phyloP scores from a whole-genome alignment of 2,329 filamentous ascomycete species.

The Botryotinia narcissicola region DNA sequence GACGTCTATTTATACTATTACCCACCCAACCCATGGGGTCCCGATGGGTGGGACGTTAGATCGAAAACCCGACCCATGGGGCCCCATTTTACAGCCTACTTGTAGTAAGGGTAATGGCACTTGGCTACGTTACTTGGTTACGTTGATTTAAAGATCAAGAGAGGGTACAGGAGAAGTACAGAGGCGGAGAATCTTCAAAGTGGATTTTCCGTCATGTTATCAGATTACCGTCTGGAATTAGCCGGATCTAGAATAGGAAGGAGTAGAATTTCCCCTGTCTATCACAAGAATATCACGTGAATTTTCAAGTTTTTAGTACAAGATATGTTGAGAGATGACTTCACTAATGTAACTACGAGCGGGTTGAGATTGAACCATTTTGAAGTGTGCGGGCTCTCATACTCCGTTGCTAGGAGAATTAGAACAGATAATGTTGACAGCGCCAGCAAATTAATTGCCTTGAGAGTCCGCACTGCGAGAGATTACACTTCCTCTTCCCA shows the following conservation, averaged over 20 bases:
- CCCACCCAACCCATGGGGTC: too few relatives aligned
- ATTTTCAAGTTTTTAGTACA: background rate
- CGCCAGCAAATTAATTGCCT: background rate
- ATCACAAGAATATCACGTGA: slow-evolving; percentile 6
- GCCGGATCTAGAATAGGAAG: slow-evolving; percentile 9
- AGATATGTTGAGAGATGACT: background rate
- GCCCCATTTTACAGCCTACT: too few relatives aligned
- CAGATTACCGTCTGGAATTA: background rate
- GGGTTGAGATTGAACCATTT: background rate
- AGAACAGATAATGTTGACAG: background rate
- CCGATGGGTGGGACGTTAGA: too few relatives aligned
- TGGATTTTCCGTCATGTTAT: background rate
- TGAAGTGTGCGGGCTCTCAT: background rate
- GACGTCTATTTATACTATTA: too few relatives aligned
- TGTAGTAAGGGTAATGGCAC: background rate
- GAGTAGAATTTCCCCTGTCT: background rate
- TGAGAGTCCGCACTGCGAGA: background rate
- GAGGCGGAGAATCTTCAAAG: background rate
- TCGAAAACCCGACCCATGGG: too few relatives aligned
- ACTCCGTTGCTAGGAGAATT: background rate
- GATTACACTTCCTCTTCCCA: background rate
- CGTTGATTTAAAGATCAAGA: background rate
- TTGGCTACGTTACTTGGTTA: background rate
- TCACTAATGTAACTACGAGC: background rate
- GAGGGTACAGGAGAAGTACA: background rate